phyloP scores from a whole-genome alignment of 2,329 filamentous ascomycete genomes.

The Fusarium sp. region DNA sequence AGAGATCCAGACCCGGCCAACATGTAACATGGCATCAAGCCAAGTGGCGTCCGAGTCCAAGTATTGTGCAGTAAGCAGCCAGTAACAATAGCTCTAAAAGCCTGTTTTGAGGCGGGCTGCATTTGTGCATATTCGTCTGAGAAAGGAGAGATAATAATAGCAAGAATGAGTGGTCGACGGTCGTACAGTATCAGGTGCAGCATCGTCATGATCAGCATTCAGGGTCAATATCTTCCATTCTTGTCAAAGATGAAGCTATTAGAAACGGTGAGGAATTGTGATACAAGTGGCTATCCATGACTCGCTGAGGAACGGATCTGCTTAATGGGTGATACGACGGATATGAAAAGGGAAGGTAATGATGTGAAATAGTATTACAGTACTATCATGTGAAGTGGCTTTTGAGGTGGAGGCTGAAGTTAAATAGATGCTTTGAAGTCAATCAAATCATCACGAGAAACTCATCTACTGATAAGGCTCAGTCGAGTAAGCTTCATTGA shows the following conservation, averaged over 20 bases:
- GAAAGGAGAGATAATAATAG: constrained; percentile 9
- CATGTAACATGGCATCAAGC: constrained; percentile 22
- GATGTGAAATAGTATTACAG: constrained; percentile 7
- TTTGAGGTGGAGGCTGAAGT: constrained; percentile 7
- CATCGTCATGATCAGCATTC: constrained; percentile 35
- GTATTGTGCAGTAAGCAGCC: constrained; percentile 13
- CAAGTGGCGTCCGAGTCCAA: background rate
- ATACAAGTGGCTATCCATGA: constrained; percentile 15
- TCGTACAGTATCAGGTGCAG: constrained; percentile 22
- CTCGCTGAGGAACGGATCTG: constrained; percentile 27
- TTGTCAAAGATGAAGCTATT: constrained; percentile 23
- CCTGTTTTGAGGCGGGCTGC: constrained; percentile 31
- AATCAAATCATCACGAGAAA: background rate
- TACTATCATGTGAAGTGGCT: background rate
- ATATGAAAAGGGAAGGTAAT: constrained; percentile 2
- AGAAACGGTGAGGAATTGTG: background rate
- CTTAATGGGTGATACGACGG: constrained; percentile 23
- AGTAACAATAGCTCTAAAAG: constrained; percentile 13
- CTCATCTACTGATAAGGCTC: background rate
- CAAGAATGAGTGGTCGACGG: background rate
- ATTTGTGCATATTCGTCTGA: constrained; percentile 1
- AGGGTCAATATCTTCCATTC: constrained; percentile 29
- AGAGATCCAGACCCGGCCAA: constrained; percentile 34
- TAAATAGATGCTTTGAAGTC: background rate
- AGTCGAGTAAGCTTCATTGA: background rate